Conservation (phyloP, 371 early-diverging fungal species). For the Syncephalis plumigaleata region DNA sequence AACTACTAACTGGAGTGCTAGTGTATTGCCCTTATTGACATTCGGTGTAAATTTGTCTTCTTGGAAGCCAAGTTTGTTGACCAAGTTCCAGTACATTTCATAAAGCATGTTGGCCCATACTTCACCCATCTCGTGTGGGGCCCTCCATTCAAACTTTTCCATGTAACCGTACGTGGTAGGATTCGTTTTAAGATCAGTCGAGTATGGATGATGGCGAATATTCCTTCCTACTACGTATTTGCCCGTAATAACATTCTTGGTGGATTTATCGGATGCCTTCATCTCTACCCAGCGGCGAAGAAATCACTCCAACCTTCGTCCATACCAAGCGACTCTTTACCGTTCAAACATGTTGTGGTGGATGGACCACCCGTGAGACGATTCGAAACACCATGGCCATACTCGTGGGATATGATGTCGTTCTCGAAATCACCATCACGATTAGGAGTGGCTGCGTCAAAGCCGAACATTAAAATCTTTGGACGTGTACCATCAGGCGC, state of each 20-base stretch:
- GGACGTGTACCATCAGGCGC: slow-evolving; percentile 83
- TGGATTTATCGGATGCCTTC: slow-evolving; percentile 29
- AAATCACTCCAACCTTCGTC: slow-evolving; percentile 87
- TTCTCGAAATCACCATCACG: slow-evolving; percentile 86
- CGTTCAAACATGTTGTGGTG: slow-evolving; percentile 68
- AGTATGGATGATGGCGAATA: slow-evolving; percentile 77
- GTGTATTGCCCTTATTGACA: slow-evolving; percentile 47
- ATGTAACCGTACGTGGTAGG: slow-evolving; percentile 68
- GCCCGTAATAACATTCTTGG: slow-evolving; percentile 59
- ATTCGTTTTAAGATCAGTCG: slow-evolving; percentile 55
- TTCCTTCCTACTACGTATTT: slow-evolving; percentile 58
- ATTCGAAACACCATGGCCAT: slow-evolving; percentile 71
- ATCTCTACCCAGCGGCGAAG: slow-evolving; percentile 61
- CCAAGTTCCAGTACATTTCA: slow-evolving; percentile 64
- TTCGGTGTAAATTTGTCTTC: slow-evolving; percentile 9
- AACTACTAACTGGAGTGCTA: slow-evolving; percentile 43
- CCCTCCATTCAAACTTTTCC: slow-evolving; percentile 25
- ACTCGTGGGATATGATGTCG: slow-evolving; percentile 81
- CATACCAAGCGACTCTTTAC: slow-evolving; percentile 16
- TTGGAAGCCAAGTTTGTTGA: slow-evolving; percentile 40
- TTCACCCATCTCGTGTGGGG: slow-evolving; percentile 83
- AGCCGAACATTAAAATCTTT: slow-evolving; percentile 80
- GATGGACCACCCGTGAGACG: slow-evolving; percentile 81
- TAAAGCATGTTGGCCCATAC: slow-evolving; percentile 88
- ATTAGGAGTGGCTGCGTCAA: slow-evolving; percentile 47